Conservation (phyloP, 495 filamentous ascomycete genomes). For the Xylaria acuta region DNA sequence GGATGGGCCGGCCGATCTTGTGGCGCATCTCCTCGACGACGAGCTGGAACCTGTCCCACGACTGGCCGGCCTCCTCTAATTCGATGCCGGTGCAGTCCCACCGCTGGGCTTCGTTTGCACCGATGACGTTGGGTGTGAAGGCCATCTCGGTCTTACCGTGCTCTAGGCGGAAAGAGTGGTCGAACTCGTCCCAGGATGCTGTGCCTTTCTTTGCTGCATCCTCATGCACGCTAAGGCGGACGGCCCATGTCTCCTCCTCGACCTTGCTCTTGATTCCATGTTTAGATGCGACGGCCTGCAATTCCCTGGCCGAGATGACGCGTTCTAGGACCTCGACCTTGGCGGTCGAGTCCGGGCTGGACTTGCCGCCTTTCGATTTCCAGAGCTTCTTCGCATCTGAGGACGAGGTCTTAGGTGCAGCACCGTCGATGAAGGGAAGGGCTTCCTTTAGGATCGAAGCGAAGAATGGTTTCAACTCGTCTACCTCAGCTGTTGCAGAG, state of each 20-base stretch:
- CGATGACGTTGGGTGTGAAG: slow-evolving; percentile 74
- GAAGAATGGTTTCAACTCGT: slow-evolving; percentile 48
- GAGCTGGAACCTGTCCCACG: slow-evolving; percentile 60
- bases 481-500: slow-evolving; percentile 30
- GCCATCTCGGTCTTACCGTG: slow-evolving; percentile 73
- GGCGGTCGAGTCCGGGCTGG: slow-evolving; percentile 53
- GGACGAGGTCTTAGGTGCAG: slow-evolving; percentile 43
- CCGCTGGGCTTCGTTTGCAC: slow-evolving; percentile 55
- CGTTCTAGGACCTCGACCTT: slow-evolving; percentile 54
- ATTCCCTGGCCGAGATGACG: slow-evolving; percentile 46
- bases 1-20: slow-evolving; percentile 54
- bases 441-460: slow-evolving; percentile 60
- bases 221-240: slow-evolving; percentile 67
- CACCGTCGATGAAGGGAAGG: slow-evolving; percentile 58
- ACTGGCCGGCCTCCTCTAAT: slow-evolving; percentile 42
- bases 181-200: slow-evolving; percentile 71
- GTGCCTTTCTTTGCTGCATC: slow-evolving; percentile 61
- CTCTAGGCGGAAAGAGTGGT: slow-evolving; percentile 59
- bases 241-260: slow-evolving; percentile 69
- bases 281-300: slow-evolving; percentile 34
- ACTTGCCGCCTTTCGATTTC: slow-evolving; percentile 51
- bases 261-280: slow-evolving; percentile 23
- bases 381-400: slow-evolving; percentile 44
- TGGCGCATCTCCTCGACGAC: slow-evolving; percentile 57
- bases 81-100: slow-evolving; percentile 58